Base-by-base conservation (phyloP, 163 green algal genomes). In the Chlamydomonas reinhardtii region DNA sequence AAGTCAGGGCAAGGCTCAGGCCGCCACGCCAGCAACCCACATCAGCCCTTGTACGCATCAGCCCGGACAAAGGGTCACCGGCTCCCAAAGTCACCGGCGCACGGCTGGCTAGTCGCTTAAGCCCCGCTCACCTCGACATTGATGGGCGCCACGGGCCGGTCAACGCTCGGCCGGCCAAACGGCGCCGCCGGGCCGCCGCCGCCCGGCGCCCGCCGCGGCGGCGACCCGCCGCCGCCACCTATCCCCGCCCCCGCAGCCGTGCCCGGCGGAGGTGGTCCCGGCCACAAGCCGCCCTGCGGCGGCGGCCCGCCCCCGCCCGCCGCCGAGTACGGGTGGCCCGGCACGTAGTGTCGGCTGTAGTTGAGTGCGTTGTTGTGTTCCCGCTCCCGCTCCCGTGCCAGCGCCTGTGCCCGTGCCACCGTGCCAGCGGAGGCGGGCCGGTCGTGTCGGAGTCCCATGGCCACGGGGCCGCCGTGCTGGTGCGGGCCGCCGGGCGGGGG, bases 381-480 rank as follows among this genome's bases (percentile, higher is more conserved):
- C 14, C 79, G 80, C 31, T 79, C 68, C 0, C 32, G 68, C 34
- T 85, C 68, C 15, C 69, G 11, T 9, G 48, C 48, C 48, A 56
- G 68, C 12, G 31, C 68, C n/a, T 17, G 43, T 0, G 68, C 48
- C 8, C 20, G 25, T 15, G 48, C 25, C 31, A 20, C 52, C 32
- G 68, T 54, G 52, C 66, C 70, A 1, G 80, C 80, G 34, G 80
- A 86, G 4, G 70, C 32, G 16, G 80, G 80, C 56, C 80, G 80
- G 20, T 43, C 35, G 27, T 59, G 54, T 16, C 52, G 48, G 29
- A 25, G 19, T 3, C 16, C 56, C 24, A 25, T 35, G 19, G 14
- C 34, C 14, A 31, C 69, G 54, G 29, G 31, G 29, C 24, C 72
- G 2, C 65, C 77, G 27, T 34, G 59, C 11, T 64, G 34, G 59